These are phyloP conservation scores for Cadophora sp. DNA, from an alignment of 2,329 filamentous ascomycete species.

Conservation along the genomic window DNA sequence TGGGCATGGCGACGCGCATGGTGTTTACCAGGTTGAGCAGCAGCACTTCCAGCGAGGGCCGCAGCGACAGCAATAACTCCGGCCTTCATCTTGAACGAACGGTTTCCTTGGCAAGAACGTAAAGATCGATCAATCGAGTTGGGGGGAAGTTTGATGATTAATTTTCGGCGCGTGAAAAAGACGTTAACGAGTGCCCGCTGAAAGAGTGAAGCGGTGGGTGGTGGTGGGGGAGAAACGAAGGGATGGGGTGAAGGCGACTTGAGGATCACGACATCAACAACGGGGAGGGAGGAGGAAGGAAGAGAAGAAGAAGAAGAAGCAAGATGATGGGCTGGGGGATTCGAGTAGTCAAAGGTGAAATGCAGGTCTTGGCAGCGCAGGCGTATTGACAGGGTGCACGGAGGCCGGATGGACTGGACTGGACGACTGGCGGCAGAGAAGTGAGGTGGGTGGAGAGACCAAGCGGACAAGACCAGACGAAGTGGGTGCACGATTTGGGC, in stretches of 20 bases:
- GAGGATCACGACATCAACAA: conserved; percentile 60
- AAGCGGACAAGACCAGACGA: conserved; percentile 5
- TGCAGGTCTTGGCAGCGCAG: conserved; percentile 19
- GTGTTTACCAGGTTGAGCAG: conserved; percentile 53
- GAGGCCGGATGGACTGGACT: not conserved
- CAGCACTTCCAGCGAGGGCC: conserved; percentile 63
- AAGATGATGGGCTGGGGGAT: conserved; percentile 39
- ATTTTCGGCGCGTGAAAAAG: conserved; percentile 35
- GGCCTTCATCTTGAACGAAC: conserved; percentile 72
- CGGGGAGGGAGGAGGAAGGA: conserved; percentile 30
- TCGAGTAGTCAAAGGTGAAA: conserved; percentile 22
- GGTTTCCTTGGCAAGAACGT: conserved; percentile 28
- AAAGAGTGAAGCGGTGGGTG: conserved; percentile 83
- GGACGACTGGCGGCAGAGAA: not conserved
- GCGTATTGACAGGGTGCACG: conserved; percentile 10
- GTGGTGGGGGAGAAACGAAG: conserved; percentile 47
- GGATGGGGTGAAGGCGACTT: conserved; percentile 58
- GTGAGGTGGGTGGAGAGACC: not conserved
- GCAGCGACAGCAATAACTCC: conserved; percentile 69
- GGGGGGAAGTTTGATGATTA: conserved; percentile 27
- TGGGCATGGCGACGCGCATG: conserved; percentile 67
- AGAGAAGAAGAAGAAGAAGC: conserved; percentile 44
- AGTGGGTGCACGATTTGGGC: too few relatives aligned
- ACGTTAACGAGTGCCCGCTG: conserved; percentile 77
- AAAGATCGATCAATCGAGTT: conserved; percentile 25